Evolutionary conservation across 2,329 filamentous ascomycete genomes (phyloP), one percentile per base, ranked within the genome.

Genomic region (Hortaea werneckii): DNA sequence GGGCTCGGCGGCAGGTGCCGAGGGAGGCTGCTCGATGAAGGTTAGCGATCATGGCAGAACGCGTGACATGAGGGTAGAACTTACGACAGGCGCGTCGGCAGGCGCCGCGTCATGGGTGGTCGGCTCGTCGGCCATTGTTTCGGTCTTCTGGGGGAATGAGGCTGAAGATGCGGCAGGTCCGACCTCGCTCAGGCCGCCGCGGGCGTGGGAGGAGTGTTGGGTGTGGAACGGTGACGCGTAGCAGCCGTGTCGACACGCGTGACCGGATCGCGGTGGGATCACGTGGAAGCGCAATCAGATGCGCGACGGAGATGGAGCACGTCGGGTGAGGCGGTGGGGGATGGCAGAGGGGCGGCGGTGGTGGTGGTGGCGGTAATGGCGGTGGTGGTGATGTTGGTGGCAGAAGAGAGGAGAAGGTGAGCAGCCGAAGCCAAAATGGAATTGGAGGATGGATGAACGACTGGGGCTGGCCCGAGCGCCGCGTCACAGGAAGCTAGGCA

Each of bases 81-180:
- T 57, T 52, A 60, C 58, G 27, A 54, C 49, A 51, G 49, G 53
- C 51, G 54, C 54, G 37, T 59, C 58, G 13, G 53, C 56, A 37
- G 58, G 49, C 38, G 51, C 54, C 40, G 51, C 51, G 20, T 20
- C 20, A 20, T 20, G 20, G 47, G 52, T 51, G 40, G 50, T 46
- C 32, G 52, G 46, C 48, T 59, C 60, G 40, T 64, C 61, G 40
- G 58, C 55, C 61, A 64, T 64, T 40, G 46, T 48, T 47, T 39
- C 40, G 48, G 44, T 45, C 41, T 8, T 39, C 10, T 12, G 10
- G 37, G 10, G 20, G 20, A 20, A 20, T 20, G 20, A 20, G 20
- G 20, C 43, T 47, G 10, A 13, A 13, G 13, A n/a, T 39, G 37
- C 13, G 13, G 37, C 10, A 8, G 37, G 37, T 39, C 37, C 8